Evolutionary conservation across 371 early-diverging fungal species (phyloP).

Genomic region (Coemansia sp.): DNA sequence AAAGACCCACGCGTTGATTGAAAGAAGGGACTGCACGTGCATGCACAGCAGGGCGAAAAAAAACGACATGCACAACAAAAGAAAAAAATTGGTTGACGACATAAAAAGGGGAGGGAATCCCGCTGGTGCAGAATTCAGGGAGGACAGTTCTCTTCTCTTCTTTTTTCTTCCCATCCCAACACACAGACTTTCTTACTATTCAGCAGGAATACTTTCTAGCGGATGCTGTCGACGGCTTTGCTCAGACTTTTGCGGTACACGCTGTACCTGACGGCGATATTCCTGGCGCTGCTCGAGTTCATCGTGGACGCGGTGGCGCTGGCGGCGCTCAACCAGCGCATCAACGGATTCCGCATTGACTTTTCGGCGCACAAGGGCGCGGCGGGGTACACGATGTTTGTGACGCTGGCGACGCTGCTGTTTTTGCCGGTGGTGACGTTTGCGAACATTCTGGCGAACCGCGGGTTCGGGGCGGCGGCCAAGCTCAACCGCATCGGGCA

Average conservation of each 20-base stretch:
- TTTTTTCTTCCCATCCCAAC: constrained; percentile 4
- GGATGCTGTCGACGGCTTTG: constrained; percentile 14
- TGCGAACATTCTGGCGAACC: constrained; percentile 15
- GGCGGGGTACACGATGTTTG: constrained; percentile 47
- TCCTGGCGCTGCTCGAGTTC: constrained; percentile 33
- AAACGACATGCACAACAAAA: background rate
- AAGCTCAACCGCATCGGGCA: constrained; percentile 18
- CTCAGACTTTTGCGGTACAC: constrained; percentile 33
- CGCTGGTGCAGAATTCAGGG: too few relatives aligned
- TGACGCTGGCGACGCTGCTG: constrained; percentile 27
- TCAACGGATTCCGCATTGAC: background rate
- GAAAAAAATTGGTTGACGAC: background rate
- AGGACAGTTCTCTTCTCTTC: too few relatives aligned
- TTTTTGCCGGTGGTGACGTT: constrained; percentile 23
- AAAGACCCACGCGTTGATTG: background rate
- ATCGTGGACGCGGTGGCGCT: constrained; percentile 42
- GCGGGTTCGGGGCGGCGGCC: constrained; percentile 14
- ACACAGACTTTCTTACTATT: too few relatives aligned
- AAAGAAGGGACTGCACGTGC: too few relatives aligned
- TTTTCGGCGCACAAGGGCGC: constrained; percentile 19
- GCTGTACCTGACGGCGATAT: constrained; percentile 21
- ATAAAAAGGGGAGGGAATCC: background rate
- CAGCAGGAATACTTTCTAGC: too few relatives aligned
- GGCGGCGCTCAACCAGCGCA: constrained; percentile 13
- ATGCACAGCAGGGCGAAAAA: too few relatives aligned